phyloP scores from a whole-genome alignment of 176 grass and related monocot genomes.

The Eleusine coracana region DNA sequence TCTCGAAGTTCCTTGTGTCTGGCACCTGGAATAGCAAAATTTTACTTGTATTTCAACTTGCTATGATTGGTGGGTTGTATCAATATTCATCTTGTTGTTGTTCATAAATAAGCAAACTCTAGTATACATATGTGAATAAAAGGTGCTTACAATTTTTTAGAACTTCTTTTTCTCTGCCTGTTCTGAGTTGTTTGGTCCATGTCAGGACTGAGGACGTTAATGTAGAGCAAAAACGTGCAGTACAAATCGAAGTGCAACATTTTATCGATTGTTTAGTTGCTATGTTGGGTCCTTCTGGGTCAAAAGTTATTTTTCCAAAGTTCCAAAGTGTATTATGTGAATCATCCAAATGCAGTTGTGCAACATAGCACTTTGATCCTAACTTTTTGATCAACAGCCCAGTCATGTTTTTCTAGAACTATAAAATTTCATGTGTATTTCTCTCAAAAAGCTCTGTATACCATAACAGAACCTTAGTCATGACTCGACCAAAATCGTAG shows the following conservation, averaged over 20 bases:
- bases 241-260: background rate
- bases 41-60: background rate
- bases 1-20: slow-evolving; percentile 8
- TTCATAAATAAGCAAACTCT: background rate
- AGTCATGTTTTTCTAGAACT: too few species aligned
- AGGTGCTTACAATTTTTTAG: background rate
- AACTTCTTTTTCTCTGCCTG: background rate
- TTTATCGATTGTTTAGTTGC: background rate
- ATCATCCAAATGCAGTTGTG: background rate
- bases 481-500: too few species aligned
- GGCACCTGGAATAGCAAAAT: background rate
- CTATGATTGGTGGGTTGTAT: slow-evolving; percentile 13
- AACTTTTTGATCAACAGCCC: background rate
- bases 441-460: too few species aligned
- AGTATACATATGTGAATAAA: slow-evolving; percentile 34
- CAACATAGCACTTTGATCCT: background rate
- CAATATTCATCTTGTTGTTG: background rate
- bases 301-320: background rate
- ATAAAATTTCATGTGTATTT: too few species aligned
- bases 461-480: too few species aligned
- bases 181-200: background rate
- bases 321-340: background rate
- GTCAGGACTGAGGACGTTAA: background rate
- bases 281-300: background rate
- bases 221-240: background rate